Conservation (phyloP, 345 rosid species). For the Moringa oleifera region DNA sequence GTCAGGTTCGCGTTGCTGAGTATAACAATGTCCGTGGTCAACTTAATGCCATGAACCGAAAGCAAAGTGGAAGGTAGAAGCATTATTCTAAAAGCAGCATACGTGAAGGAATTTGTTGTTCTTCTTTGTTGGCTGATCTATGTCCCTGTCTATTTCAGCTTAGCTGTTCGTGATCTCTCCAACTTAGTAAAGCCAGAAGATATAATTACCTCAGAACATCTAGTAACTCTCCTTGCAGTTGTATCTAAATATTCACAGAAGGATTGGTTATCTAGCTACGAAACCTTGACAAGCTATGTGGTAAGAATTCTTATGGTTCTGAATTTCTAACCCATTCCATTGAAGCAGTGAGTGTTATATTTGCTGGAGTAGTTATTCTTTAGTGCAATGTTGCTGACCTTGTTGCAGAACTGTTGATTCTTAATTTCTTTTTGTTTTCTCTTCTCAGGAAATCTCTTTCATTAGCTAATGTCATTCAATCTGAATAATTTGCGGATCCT, state of each 20-base stretch:
- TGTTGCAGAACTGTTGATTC: constrained; percentile 5
- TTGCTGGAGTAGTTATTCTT: neutral
- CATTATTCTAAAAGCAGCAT: neutral
- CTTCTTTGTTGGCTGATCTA: constrained; percentile 13
- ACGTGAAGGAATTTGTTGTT: neutral
- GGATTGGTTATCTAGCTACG: constrained; percentile 94
- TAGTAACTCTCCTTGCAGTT: constrained; percentile 77
- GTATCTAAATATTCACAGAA: constrained; percentile 96
- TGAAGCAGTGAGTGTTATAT: neutral
- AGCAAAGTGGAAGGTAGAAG: constrained; percentile 93
- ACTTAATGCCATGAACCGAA: constrained; percentile 88
- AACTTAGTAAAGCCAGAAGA: constrained; percentile 89
- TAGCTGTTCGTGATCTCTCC: constrained; percentile 99
- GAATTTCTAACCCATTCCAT: neutral
- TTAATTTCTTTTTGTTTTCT: neutral
- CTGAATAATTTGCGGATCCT: constrained; percentile 4
- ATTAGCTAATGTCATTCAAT: neutral
- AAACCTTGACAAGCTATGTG: constrained; percentile 87
- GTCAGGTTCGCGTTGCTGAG: constrained; percentile 92
- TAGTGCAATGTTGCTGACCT: neutral
- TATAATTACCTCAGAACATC: constrained; percentile 76
- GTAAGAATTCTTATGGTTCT: constrained; percentile 35
- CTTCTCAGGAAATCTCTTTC: neutral
- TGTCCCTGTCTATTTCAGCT: constrained; percentile 46
- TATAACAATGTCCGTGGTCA: constrained; percentile 92